Evolutionary conservation across 1,284 basidiomycete species (phyloP), one percentile per base, ranked within the genome.

Genomic region (Ceratobasidium theobromae): DNA sequence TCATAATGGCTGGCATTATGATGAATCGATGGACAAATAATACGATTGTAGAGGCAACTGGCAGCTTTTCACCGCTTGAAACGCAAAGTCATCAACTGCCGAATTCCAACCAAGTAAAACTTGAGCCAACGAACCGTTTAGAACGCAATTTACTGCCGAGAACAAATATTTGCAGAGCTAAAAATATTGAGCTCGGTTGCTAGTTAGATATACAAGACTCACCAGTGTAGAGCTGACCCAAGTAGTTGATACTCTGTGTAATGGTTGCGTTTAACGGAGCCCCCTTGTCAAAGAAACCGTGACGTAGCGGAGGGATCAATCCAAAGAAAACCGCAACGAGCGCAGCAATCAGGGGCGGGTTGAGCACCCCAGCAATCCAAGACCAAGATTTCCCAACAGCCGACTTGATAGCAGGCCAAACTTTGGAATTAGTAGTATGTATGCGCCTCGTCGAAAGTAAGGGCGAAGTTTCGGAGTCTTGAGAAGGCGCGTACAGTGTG

Each of bases 141-240:
- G 62, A 65, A 40, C 51, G 62, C 16, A 65, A 23, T n/a, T 65
- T 65, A 51, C 62, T 53, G 21, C 62, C 62, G 4, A 65, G 30
- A 14, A 53, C 62, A 32, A 65, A 65, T n/a, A 65, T 65, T 27
- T 65, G 62, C 21, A 65, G 32, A 18, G 62, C 62, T 65, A 27
- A 53, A 48, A 30, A 23, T 9, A 16, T 30, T n/a, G 3, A 49
- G 14, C 38, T 1, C 25, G 49, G 16, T 21, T 11, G 11, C 45
- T 45, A 9, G 16, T 11, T n/a, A 4, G 35, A 27, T 51, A 23
- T 23, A 16, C 16, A 1, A 23, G n/a, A n/a, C 38, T 16, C 43
- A 65, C 62, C 51, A 8, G 62, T 65, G 21, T 65, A 65, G 9
- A 65, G 28, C 25, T 65, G 53, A 2, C 62, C 62, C 4, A 65